These are phyloP conservation scores for Cystobasidiaceae sp. DNA, from an alignment of 1,284 basidiomycete genomes.

Conservation along the genomic window DNA sequence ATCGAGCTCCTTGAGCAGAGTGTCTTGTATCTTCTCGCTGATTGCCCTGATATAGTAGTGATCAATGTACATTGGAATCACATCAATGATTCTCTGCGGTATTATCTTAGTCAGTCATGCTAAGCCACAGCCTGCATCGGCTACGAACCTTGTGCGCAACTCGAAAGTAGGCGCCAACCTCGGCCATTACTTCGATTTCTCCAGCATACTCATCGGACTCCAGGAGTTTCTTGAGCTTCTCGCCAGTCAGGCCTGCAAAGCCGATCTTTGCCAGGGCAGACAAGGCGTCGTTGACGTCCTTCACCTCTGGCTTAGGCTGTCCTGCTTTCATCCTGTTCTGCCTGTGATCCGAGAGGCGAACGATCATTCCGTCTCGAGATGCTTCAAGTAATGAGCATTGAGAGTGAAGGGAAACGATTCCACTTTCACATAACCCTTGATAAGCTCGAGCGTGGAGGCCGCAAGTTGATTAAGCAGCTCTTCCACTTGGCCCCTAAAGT, in stretches of 20 bases:
- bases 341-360: slow-evolving; percentile 50
- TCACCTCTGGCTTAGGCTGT: too few species aligned
- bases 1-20: slow-evolving; percentile 49
- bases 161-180: slow-evolving; percentile 64
- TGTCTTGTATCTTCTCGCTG: slow-evolving; percentile 46
- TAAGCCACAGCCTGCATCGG: background rate
- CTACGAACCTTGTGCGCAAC: slow-evolving; percentile 56
- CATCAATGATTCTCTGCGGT: slow-evolving; percentile 58
- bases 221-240: slow-evolving; percentile 52
- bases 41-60: slow-evolving; percentile 55
- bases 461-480: background rate
- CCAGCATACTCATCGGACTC: slow-evolving; percentile 56
- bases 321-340: background rate
- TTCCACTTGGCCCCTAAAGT: background rate
- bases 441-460: background rate
- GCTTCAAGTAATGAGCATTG: slow-evolving; percentile 58
- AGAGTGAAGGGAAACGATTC: slow-evolving; percentile 56
- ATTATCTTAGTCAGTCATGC: background rate
- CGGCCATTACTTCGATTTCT: slow-evolving; percentile 62
- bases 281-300: slow-evolving; percentile 43
- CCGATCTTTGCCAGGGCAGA: slow-evolving; percentile 46
- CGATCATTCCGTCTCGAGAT: slow-evolving; percentile 58
- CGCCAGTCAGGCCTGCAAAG: slow-evolving; percentile 49
- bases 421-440: slow-evolving; percentile 51
- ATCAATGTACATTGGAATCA: slow-evolving; percentile 61